Base-by-base conservation (phyloP, 108 stramenopile species). In the Aurantiochytrium sp. region DNA sequence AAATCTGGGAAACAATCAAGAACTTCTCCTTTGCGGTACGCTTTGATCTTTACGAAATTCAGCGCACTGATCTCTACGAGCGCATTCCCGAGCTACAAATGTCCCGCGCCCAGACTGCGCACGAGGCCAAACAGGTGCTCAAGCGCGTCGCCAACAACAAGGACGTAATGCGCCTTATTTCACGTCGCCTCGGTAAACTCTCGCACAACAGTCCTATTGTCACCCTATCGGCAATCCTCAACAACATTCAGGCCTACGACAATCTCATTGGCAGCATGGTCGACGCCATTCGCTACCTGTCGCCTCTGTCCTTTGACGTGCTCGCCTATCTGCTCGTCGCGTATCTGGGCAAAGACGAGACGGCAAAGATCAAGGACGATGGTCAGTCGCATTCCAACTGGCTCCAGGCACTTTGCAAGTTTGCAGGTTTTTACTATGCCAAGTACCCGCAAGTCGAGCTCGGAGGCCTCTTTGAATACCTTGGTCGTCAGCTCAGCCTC, bases 231-330 rank as follows among this genome's bases (percentile, higher is more conserved):
- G 93, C 94, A 18, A 96, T 98, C 73, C 92, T 98, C 76, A 91
- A 91, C 89, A 96, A 97, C 89, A 96, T 98, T 87, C 97, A 98
- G 89, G 94, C 96, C 89, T 98, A 97, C 91, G 98, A 96, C 91
- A 98, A 98, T 87, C 88, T 98, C 89, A 97, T 97, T 47, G 90
- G 94, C 64, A 95, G 96, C 72, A 96, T 97, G 95, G 97, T 98
- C 2, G 97, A 98, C 60, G 92, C 97, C 42, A 93, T 97, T 64
- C 91, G 93, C 18, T 95, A 92, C 88, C 93, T 95, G 18, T 94
- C 96, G 5, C 95, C 94, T 4, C 90, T 97, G 58, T 94, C 96
- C 5, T 89, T 96, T 45, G 98, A 98, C 92, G 97, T 97, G 19
- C 92, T 97, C 87, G 94, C 95, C 5, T 95, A 94, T 89, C 95